Conservation (phyloP, 495 filamentous ascomycete species). For the Trichoderma orchidacearum region DNA sequence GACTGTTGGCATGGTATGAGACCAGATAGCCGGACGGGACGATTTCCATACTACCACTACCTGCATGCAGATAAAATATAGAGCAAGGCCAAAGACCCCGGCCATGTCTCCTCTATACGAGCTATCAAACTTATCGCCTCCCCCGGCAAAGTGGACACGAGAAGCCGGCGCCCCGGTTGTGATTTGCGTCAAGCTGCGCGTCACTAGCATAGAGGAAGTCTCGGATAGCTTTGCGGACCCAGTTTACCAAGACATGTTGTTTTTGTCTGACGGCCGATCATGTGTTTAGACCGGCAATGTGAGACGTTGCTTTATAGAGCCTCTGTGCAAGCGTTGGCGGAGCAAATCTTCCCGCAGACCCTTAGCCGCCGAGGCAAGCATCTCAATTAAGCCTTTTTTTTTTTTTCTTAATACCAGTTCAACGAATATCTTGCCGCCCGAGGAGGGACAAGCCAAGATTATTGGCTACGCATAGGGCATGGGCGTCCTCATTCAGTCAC, state of each 20-base stretch:
- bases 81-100: too few relatives aligned
- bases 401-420: too few relatives aligned
- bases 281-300: neutral
- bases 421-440: too few relatives aligned
- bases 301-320: neutral
- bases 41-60: neutral
- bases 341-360: too few relatives aligned
- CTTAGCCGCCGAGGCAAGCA: too few relatives aligned
- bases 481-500: too few relatives aligned
- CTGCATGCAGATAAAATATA: too few relatives aligned
- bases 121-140: neutral
- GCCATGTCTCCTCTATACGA: neutral
- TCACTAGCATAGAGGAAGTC: neutral
- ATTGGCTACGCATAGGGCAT: too few relatives aligned
- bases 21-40: neutral
- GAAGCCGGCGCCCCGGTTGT: neutral
- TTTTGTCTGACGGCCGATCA: neutral
- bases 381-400: neutral
- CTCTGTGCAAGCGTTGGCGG: neutral
- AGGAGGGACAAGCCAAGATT: too few relatives aligned
- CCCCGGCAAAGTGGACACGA: neutral
- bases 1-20: neutral
- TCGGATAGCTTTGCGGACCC: neutral
- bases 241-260: neutral
- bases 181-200: neutral